Base-by-base conservation (phyloP, 441 rosid species). In the Pelargonium fulgidum region DNA sequence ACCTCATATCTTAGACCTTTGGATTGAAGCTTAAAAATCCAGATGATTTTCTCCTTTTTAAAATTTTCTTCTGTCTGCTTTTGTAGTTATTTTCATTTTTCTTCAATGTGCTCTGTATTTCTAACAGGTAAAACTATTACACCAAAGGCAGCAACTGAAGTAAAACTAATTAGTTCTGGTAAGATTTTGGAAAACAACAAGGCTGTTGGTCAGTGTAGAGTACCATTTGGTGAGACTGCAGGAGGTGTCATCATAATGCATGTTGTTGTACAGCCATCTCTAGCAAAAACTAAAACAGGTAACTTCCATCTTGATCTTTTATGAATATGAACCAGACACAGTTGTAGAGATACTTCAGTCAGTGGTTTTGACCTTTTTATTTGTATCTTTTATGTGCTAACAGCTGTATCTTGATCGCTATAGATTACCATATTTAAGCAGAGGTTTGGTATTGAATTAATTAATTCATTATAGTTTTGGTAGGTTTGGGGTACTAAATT, bases 241-340 rank as follows among this genome's bases (percentile, higher is more conserved):
- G 93, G 86, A 14, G 89, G 84, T 20, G 71, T 71, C 19, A 76
- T 81, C 64, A 80, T 87, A 74, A 85, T 90, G 91, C 96, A 86
- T 73, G 96, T 90, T 75, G 96, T 90, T 82, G 93, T 90, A 76
- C 96, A 87, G 84, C 93, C 91, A 36, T 86, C 90, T 64, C 81
- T 79, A 24, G 85, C 84, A 1, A 90, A 86, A 84, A 67, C 83
- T 62, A 88, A 86, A 83, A 79, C 91, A 79, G 93, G 96, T 88
- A 74, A 11, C 24, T 67, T 64, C 19, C 62, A 41, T 67, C 33
- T 63, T 68, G 41, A 16, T 65, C 62, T 24, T 33, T 54, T 3
- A 54, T 54, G 22, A 1, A 17, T 3, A 54, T 4, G 61, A 36
- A 36, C 41, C 41, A 0, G 41, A 36, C 41, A 36, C 7, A 36